phyloP scores from a whole-genome alignment of 1,284 basidiomycete genomes.

The Trichosporon inkin region DNA sequence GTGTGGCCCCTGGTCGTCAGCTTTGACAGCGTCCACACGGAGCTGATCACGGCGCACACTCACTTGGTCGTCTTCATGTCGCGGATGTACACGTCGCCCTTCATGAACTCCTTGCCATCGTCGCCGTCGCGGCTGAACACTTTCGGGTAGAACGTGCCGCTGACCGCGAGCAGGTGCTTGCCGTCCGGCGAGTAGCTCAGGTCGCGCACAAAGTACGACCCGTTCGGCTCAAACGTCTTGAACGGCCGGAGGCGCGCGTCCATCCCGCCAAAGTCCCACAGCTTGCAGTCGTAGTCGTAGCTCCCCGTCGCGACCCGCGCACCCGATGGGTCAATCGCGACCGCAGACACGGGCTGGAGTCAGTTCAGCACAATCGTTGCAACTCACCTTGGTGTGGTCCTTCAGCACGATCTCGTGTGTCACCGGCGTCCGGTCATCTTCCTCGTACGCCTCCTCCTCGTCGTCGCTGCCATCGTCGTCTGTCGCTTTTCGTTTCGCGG shows the following conservation, averaged over 20 bases:
- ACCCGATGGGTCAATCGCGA: constrained; percentile 87
- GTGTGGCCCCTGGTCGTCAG: constrained; percentile 74
- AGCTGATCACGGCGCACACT: constrained; percentile 27
- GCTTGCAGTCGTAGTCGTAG: constrained; percentile 93
- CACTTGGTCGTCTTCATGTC: constrained; percentile 97
- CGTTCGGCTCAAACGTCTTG: constrained; percentile 89
- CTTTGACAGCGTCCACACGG: too few relatives aligned
- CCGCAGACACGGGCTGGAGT: constrained; percentile 71
- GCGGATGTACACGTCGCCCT: constrained; percentile 95
- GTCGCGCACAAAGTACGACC: constrained; percentile 87
- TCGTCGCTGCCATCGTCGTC: constrained; percentile 24
- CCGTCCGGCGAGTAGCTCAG: constrained; percentile 82
- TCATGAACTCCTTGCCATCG: constrained; percentile 81
- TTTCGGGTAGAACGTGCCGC: constrained; percentile 80
- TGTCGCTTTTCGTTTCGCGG: constrained; percentile 34
- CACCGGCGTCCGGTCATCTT: constrained; percentile 49
- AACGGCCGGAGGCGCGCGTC: constrained; percentile 78
- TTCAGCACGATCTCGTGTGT: constrained; percentile 80
- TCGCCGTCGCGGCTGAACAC: constrained; percentile 85
- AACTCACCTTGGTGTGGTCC: constrained; percentile 74
- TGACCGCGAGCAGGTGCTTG: constrained; percentile 76
- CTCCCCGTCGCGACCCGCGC: constrained; percentile 85
- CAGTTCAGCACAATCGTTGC: neutral
- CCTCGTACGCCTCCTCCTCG: constrained; percentile 38
- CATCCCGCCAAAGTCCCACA: constrained; percentile 99